Evolutionary conservation across 2,329 filamentous ascomycete species (phyloP).

Genomic region (Capronia coronata): DNA sequence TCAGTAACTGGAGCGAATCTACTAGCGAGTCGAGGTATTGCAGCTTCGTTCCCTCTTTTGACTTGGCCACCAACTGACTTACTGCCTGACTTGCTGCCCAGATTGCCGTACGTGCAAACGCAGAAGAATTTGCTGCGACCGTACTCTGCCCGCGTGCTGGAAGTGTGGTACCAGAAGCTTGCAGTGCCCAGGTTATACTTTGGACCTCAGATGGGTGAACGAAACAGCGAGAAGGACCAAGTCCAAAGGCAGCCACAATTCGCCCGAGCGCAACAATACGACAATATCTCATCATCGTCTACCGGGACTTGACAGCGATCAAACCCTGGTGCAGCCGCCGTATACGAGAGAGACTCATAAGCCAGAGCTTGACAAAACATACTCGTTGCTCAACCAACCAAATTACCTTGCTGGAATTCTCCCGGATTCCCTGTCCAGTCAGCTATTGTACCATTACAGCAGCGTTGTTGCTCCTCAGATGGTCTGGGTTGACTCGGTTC

Average conservation of each 20-base stretch:
- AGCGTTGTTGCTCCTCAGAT: constrained; percentile 26
- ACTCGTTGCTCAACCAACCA: background rate
- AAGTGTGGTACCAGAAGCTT: constrained; percentile 35
- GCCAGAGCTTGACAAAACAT: constrained; percentile 1
- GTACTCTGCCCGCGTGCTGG: constrained; percentile 33
- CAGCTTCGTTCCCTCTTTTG: no score
- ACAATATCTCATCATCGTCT: background rate
- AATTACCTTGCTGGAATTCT: constrained; percentile 1
- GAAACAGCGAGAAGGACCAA: constrained; percentile 28
- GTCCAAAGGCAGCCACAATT: constrained; percentile 20
- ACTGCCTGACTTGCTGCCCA: no score
- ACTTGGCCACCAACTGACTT: no score
- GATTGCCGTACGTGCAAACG: constrained; percentile 35
- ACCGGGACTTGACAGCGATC: no score
- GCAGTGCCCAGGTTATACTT: constrained; percentile 34
- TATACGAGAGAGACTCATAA: no score
- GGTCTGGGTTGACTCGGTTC: constrained; percentile 30
- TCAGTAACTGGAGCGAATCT: no score
- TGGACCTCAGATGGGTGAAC: constrained; percentile 34
- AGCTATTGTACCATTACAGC: constrained; percentile 29
- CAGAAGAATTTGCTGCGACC: constrained; percentile 36
- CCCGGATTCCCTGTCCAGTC: constrained; percentile 11
- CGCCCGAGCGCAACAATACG: constrained; percentile 11
- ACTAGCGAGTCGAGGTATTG: no score
- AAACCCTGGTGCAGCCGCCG: no score